A percentile compares a stretch with the other conserved stretches of the same genome.
Conservation (phyloP, 116 monocot species). For the Papilionanthe hybrid region DNA sequence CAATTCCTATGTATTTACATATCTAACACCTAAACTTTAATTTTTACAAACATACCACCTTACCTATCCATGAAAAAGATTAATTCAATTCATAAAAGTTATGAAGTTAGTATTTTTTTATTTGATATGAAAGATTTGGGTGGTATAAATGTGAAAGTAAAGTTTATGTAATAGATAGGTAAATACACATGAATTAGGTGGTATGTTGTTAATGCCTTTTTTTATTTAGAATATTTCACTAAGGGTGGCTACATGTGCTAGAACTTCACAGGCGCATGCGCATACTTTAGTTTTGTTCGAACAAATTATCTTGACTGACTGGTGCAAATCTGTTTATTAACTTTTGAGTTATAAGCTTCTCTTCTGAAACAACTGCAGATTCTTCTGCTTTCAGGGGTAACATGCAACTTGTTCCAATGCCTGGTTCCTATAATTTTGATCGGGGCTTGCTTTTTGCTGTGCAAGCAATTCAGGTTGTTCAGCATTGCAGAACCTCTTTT, state of each 20-base stretch:
- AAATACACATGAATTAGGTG: no score
- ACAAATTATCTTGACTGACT: not conserved
- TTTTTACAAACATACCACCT: no score
- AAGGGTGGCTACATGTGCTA: not conserved
- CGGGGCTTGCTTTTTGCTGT: constrained; percentile 93
- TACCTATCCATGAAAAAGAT: no score
- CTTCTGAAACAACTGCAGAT: constrained; percentile 62
- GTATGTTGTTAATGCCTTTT: not conserved
- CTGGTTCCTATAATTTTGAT: constrained; percentile 91
- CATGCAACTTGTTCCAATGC: constrained; percentile 72
- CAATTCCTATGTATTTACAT: no score
- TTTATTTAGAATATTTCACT: not conserved
- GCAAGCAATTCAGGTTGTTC: constrained; percentile 89
- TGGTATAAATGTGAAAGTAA: no score
- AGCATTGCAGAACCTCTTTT: not conserved
- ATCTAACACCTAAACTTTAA: no score
- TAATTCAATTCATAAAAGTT: no score
- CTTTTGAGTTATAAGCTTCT: constrained; percentile 17
- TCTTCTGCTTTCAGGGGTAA: constrained; percentile 68
- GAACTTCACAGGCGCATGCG: not conserved
- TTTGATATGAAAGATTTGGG: no score
- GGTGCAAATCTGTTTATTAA: not conserved
- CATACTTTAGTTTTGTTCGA: not conserved
- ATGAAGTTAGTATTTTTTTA: no score
- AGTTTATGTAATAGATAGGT: no score